These are phyloP conservation scores for Colletotrichum phormii DNA, from an alignment of 2,329 filamentous ascomycete species.

Conservation along the genomic window DNA sequence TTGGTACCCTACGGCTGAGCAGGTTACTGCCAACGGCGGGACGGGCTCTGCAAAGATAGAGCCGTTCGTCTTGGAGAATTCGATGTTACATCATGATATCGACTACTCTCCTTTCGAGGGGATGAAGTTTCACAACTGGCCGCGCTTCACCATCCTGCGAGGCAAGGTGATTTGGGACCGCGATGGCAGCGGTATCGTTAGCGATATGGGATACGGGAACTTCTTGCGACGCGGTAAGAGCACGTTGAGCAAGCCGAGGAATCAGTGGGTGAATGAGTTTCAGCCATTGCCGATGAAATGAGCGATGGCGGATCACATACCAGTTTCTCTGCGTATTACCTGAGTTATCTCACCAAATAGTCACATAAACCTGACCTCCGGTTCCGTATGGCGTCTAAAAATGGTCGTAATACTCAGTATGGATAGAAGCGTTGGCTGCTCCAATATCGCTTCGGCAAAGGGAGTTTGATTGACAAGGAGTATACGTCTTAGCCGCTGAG, in stretches of 20 bases:
- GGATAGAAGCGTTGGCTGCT: no score
- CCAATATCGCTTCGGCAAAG: no score
- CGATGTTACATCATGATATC: constrained; percentile 69
- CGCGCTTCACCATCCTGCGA: constrained; percentile 68
- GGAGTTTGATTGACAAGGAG: no score
- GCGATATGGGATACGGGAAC: constrained; percentile 58
- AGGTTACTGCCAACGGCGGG: constrained; percentile 41
- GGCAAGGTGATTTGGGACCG: constrained; percentile 69
- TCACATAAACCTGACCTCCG: no score
- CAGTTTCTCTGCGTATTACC: no score
- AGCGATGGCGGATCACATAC: no score
- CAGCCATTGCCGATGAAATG: not conserved
- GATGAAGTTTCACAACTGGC: constrained; percentile 67
- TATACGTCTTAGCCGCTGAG: no score
- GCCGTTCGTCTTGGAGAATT: constrained; percentile 58
- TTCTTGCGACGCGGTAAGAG: constrained; percentile 57
- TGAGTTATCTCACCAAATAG: no score
- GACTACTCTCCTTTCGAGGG: constrained; percentile 75
- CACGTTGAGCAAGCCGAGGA: constrained; percentile 37
- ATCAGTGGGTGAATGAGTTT: constrained; percentile 34
- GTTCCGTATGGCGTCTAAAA: no score
- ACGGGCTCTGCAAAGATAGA: constrained; percentile 26
- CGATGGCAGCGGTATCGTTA: constrained; percentile 62
- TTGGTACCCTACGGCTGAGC: constrained; percentile 60
- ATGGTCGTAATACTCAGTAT: no score